Conservation (phyloP, 805 yeast genomes). For the Cyberlindnera misumaiensis region DNA sequence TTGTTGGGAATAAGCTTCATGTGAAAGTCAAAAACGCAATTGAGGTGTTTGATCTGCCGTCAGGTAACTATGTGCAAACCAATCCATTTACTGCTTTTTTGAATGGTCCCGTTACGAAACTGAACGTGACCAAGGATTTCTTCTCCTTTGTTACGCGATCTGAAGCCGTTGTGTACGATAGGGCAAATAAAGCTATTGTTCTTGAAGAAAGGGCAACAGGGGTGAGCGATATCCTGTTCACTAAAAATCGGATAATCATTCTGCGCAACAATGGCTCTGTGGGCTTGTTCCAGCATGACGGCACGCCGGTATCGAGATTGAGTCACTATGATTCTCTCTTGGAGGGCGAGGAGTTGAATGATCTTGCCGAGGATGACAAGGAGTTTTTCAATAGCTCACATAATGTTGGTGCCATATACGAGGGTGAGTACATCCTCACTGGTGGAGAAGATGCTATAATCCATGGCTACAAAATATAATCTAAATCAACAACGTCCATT, state of each 20-base stretch:
- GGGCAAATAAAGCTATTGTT: not conserved
- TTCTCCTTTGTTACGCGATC: not conserved
- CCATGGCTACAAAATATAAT: conserved; percentile 5
- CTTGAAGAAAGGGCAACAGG: not conserved
- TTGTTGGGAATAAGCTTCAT: not conserved
- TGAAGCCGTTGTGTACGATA: not conserved
- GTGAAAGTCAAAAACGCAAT: not conserved
- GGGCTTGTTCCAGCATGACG: conserved; percentile 1
- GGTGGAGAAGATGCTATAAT: conserved; percentile 10
- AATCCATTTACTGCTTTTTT: not conserved
- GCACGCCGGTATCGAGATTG: not conserved
- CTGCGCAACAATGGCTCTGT: conserved; percentile 6
- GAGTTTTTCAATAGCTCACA: not conserved
- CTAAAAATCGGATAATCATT: not conserved
- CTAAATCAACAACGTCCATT: not conserved
- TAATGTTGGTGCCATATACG: conserved; percentile 2
- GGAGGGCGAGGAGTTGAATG: not conserved
- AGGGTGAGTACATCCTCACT: conserved; percentile 8
- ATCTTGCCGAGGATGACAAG: not conserved
- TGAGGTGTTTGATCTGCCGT: not conserved
- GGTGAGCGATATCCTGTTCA: not conserved
- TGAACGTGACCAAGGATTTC: not conserved
- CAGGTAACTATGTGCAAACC: not conserved
- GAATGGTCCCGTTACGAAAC: not conserved
- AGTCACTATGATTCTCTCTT: conserved; percentile 3